Base-by-base conservation (phyloP, 139 green algal genomes). In the Mesotaenium endlicherianum region DNA sequence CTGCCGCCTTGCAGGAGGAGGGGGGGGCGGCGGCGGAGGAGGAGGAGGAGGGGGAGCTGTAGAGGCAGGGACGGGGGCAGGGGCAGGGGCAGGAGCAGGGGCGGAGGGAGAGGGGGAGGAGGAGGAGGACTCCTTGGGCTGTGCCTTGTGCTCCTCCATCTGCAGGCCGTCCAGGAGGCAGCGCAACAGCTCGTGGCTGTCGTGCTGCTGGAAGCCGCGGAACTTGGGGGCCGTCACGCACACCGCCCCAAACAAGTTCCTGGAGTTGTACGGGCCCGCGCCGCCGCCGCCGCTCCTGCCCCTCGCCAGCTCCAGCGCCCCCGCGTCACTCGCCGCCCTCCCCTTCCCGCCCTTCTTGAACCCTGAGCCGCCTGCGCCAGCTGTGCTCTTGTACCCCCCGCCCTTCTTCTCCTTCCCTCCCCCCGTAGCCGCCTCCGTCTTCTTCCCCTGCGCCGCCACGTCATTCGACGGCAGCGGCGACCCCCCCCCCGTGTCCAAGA, bases 201-300 rank as follows among this genome's bases (percentile, higher is more conserved):
- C 91, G 81, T 94, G 91, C 88, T 94, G 91, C 57, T 93, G 83
- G 47, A 87, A 75, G 5, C 91, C 92, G 82, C 91, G 91, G 83
- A 94, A 94, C 53, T 86, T 77, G 0, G 91, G 89, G 0, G 90
- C 89, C 2, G 89, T 76, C 38, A 84, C 88, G 86, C 85, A 89
- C 40, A 95, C 71, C 1, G 91, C 91, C 0, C 89, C 84, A 42
- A 94, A 88, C 64, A 95, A 80, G 30, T 82, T 59, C 34, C 88
- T 77, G 3, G 93, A 92, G 80, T 92, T 94, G 89, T 94, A 93
- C 3, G 70, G 41, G 6, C 53, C 4, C n/a, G n/a, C 70, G 3
- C 47, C 67, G 2, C n/a, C 41, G 5, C 70, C 44, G 17, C 71
- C n/a, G n/a, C 36, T 0, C 31, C 70, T 68, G n/a, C 70, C 79